Evolutionary conservation across 2,329 filamentous ascomycete species (phyloP).

Genomic region (Scortechinia acanthostroma): DNA sequence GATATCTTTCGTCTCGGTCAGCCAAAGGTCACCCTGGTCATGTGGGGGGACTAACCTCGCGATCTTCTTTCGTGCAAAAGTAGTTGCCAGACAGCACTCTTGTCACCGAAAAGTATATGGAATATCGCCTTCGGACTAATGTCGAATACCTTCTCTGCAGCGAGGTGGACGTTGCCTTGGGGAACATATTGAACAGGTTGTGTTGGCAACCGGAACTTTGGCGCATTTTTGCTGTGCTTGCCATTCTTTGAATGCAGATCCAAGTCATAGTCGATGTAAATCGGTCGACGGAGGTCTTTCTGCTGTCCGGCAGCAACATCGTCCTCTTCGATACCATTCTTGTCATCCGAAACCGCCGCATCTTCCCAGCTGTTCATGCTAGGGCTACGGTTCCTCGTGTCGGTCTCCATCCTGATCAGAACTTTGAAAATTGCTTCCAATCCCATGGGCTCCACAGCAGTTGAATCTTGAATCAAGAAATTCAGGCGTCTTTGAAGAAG

Average conservation of each 20-base stretch:
- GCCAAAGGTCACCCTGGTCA: constrained; percentile 17
- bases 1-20: constrained; percentile 30
- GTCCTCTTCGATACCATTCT: neutral
- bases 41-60: constrained; percentile 22
- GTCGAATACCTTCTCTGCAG: constrained; percentile 54
- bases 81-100: constrained; percentile 63
- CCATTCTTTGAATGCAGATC: neutral
- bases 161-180: constrained; percentile 48
- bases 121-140: constrained; percentile 67
- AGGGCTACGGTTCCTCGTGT: constrained; percentile 35
- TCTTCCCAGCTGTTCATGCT: constrained; percentile 68
- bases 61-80: constrained; percentile 56
- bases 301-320: too few relatives aligned
- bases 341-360: constrained; percentile 23
- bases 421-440: constrained; percentile 50
- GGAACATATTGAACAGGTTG: constrained; percentile 63
- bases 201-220: constrained; percentile 58
- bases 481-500: constrained; percentile 59
- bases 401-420: constrained; percentile 51
- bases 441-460: constrained; percentile 34
- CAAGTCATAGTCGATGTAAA: neutral
- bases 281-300: neutral
- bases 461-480: constrained; percentile 53
- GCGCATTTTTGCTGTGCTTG: constrained; percentile 9
- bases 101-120: constrained; percentile 69